Conservation (phyloP, 768 basidiomycete genomes). For the Suillus plorans region DNA sequence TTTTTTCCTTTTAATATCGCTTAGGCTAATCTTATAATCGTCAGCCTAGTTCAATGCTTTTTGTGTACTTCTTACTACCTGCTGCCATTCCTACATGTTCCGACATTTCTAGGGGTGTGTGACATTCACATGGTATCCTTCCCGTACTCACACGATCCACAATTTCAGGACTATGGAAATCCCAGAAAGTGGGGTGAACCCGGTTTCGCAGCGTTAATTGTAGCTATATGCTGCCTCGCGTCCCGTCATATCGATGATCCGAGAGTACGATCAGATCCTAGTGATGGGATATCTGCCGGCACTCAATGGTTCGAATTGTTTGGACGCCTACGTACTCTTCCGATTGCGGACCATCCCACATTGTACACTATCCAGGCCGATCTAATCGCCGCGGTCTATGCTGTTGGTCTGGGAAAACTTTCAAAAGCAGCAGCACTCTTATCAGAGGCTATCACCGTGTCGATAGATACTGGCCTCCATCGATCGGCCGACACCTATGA, state of each 20-base stretch:
- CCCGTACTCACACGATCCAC: slow-evolving; percentile 16
- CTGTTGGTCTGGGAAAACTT: slow-evolving; percentile 85
- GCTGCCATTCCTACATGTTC: slow-evolving; percentile 90
- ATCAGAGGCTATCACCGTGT: slow-evolving; percentile 85
- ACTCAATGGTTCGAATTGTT: slow-evolving; percentile 92
- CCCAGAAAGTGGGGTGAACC: slow-evolving; percentile 96
- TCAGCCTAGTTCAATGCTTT: slow-evolving; percentile 77
- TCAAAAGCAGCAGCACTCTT: slow-evolving; percentile 85
- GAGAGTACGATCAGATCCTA: slow-evolving; percentile 79
- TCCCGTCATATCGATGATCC: slow-evolving; percentile 93
- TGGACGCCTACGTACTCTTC: slow-evolving; percentile 81
- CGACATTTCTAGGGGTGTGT: slow-evolving; percentile 77
- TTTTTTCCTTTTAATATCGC: slow-evolving; percentile 7
- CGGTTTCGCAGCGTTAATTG: slow-evolving; percentile 91
- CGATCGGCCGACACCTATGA: slow-evolving; percentile 84
- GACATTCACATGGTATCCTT: slow-evolving; percentile 11
- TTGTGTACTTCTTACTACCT: slow-evolving; percentile 93
- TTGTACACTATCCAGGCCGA: slow-evolving; percentile 91
- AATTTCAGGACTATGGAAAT: slow-evolving; percentile 80
- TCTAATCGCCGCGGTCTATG: slow-evolving; percentile 90
- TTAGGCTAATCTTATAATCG: slow-evolving; percentile 15
- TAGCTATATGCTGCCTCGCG: slow-evolving; percentile 88
- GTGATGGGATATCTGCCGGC: slow-evolving; percentile 84
- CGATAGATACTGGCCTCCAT: slow-evolving; percentile 86
- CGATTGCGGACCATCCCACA: slow-evolving; percentile 85